Percentiles rank a stretch among this genome's conserved stretches.
phyloP scores from a whole-genome alignment of 176 grass and related monocot species.

The Carex myosuroides region DNA sequence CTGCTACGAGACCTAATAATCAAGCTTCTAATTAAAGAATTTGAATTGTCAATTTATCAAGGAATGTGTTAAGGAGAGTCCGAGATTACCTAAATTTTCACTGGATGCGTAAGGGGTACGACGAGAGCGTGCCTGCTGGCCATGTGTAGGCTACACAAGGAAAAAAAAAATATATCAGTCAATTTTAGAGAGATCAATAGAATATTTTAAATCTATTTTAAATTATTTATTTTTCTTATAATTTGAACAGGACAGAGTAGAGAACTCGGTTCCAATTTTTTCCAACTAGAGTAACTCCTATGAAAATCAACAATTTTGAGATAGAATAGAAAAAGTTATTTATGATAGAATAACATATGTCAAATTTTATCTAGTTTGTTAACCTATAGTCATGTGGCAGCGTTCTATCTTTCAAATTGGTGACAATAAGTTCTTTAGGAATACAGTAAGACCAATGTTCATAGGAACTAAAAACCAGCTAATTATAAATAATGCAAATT shows the following conservation, averaged over 20 bases:
- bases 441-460: not conserved
- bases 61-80: not conserved
- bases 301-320: not conserved
- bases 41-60: not conserved
- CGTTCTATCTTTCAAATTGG: not conserved
- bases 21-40: not conserved
- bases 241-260: not conserved
- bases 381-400: not conserved
- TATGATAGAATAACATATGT: not conserved
- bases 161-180: constrained; percentile 9
- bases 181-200: constrained; percentile 13
- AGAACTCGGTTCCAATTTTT: not conserved
- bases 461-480: not conserved
- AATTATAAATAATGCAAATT: no score
- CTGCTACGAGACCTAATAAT: not conserved
- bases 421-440: not conserved
- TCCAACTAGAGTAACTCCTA: not conserved
- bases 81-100: constrained; percentile 62
- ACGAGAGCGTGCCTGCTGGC: constrained; percentile 54
- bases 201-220: constrained; percentile 8
- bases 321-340: not conserved
- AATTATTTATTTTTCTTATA: not conserved
- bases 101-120: constrained; percentile 58
- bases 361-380: not conserved
- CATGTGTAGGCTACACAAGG: constrained; percentile 53